phyloP scores from a whole-genome alignment of 768 basidiomycete species.

The Hygrocybe punicea region DNA sequence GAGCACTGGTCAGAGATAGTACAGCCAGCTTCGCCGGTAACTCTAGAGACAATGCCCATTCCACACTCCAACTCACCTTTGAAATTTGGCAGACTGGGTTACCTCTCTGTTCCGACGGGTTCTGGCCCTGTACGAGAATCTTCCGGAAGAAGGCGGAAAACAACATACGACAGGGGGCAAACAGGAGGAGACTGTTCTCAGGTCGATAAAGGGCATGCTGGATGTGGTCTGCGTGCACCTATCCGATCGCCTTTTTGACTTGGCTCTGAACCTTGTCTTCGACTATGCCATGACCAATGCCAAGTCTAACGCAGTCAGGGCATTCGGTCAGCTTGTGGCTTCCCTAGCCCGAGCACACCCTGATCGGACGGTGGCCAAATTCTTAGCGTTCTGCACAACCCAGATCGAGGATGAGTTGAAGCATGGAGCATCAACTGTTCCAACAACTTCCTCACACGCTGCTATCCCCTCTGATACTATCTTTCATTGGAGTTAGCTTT shows the following conservation, averaged over 20 bases:
- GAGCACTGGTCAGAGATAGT: slow-evolving; percentile 70
- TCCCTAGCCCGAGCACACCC: slow-evolving; percentile 80
- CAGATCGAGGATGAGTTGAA: slow-evolving; percentile 84
- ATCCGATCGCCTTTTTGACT: slow-evolving; percentile 75
- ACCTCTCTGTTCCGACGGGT: slow-evolving; percentile 72
- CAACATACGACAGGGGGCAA: slow-evolving; percentile 84
- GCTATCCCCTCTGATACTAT: slow-evolving; percentile 83
- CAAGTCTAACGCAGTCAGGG: slow-evolving; percentile 86
- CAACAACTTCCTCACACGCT: slow-evolving; percentile 72
- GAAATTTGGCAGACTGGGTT: slow-evolving; percentile 62
- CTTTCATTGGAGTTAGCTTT: slow-evolving; percentile 81
- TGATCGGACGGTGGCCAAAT: slow-evolving; percentile 70
- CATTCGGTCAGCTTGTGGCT: slow-evolving; percentile 83
- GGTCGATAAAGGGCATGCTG: slow-evolving; percentile 73
- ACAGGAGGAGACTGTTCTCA: slow-evolving; percentile 71
- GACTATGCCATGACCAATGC: slow-evolving; percentile 88
- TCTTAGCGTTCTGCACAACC: slow-evolving; percentile 69
- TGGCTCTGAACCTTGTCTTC: slow-evolving; percentile 78
- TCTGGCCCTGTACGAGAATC: slow-evolving; percentile 80
- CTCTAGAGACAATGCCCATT: slow-evolving; percentile 8
- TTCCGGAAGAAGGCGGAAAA: slow-evolving; percentile 92
- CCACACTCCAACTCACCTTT: not conserved
- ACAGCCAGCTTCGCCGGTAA: slow-evolving; percentile 75
- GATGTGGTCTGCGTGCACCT: slow-evolving; percentile 81
- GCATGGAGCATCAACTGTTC: slow-evolving; percentile 82